Conservation (phyloP, 805 yeast species). For the Schizosaccharomyces cryophilus region DNA sequence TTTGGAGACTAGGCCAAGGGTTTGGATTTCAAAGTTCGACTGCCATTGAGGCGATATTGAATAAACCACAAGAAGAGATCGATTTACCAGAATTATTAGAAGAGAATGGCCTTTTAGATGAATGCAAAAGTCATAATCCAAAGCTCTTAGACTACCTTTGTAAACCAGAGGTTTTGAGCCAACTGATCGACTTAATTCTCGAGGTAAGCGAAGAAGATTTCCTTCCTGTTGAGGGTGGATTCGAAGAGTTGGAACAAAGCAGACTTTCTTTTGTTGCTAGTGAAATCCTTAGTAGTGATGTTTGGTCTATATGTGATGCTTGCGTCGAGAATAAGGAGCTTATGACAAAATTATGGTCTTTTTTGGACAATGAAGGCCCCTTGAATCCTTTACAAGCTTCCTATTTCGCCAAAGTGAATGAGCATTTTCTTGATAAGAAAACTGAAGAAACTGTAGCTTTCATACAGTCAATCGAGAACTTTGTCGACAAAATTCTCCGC, state of each 20-base stretch:
- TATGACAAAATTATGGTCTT: slow-evolving; percentile 51
- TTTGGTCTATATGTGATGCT: slow-evolving; percentile 80
- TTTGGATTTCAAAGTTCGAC: slow-evolving; percentile 3
- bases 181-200: slow-evolving; percentile 43
- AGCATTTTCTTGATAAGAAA: slow-evolving; percentile 69
- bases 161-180: slow-evolving; percentile 47
- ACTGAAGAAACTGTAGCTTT: slow-evolving; percentile 43
- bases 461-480: slow-evolving; percentile 36
- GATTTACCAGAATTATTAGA: slow-evolving; percentile 31
- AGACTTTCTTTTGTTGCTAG: slow-evolving; percentile 44
- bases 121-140: slow-evolving; percentile 44
- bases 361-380: slow-evolving; percentile 44
- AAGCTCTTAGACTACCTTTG: slow-evolving; percentile 57
- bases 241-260: neutral
- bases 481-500: slow-evolving; percentile 57
- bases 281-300: slow-evolving; percentile 73
- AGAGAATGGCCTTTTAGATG: slow-evolving; percentile 52
- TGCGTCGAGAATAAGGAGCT: slow-evolving; percentile 51
- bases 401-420: slow-evolving; percentile 75
- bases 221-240: neutral
- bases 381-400: slow-evolving; percentile 57
- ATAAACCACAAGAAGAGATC: slow-evolving; percentile 18
- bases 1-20: slow-evolving; percentile 2
- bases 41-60: slow-evolving; percentile 26
- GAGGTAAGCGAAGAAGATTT: slow-evolving; percentile 7